Percentiles rank a stretch among this genome's conserved stretches.
These are phyloP conservation scores for Trichoderma polysporum DNA, from an alignment of 2,329 filamentous ascomycete genomes.

Conservation along the genomic window DNA sequence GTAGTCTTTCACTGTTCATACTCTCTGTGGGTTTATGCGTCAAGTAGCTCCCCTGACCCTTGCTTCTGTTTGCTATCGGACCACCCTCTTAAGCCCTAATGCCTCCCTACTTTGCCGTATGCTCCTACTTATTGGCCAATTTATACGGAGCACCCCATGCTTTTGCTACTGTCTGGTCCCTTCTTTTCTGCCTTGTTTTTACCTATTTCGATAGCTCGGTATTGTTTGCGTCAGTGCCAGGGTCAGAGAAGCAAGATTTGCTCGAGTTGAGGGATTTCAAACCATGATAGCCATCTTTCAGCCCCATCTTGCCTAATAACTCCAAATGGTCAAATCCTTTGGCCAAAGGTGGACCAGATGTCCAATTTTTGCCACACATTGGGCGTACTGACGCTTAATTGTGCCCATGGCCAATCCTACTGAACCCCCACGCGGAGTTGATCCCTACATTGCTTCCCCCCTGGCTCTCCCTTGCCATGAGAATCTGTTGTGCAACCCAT, in stretches of 20 bases:
- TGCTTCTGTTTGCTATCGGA: background rate
- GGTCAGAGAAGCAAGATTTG: background rate
- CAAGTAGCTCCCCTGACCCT: background rate
- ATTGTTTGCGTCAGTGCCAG: background rate
- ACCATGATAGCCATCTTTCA: background rate
- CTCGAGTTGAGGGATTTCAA: background rate
- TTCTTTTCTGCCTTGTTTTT: background rate
- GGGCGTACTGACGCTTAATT: background rate
- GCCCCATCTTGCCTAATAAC: background rate
- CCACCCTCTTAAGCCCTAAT: background rate
- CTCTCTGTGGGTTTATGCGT: background rate
- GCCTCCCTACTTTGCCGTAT: background rate
- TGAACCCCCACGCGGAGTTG: slow-evolving; percentile 2
- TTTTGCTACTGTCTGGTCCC: background rate
- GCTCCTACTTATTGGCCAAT: background rate
- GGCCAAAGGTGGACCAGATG: background rate
- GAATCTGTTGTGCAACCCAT: slow-evolving; percentile 2
- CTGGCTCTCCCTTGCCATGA: background rate
- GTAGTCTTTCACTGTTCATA: background rate
- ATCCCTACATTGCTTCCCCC: slow-evolving; percentile 1
- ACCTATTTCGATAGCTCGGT: background rate
- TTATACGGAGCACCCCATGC: background rate
- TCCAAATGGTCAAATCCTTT: background rate
- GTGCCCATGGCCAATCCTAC: background rate
- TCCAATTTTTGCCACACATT: background rate